These are phyloP conservation scores for Teunomyces gatunensis DNA, from an alignment of 805 yeast genomes.

Conservation along the genomic window DNA sequence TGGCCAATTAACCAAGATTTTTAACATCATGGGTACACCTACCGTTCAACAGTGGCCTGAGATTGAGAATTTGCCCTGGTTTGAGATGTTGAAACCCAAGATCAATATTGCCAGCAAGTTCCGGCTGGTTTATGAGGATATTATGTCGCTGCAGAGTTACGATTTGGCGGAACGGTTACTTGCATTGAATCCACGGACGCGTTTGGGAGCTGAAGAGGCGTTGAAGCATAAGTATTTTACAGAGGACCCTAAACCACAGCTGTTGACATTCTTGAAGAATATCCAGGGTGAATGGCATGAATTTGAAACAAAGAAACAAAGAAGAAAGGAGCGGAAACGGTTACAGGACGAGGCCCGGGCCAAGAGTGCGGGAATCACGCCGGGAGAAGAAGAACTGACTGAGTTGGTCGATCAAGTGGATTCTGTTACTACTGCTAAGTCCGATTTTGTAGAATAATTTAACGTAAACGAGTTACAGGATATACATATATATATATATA, in stretches of 20 bases:
- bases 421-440: background rate
- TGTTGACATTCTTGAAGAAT: conserved; percentile 52
- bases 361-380: background rate
- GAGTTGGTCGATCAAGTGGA: background rate
- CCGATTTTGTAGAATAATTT: background rate
- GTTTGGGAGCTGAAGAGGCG: conserved; percentile 71
- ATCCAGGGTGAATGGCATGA: conserved; percentile 93
- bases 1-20: conserved; percentile 74
- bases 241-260: conserved; percentile 64
- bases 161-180: conserved; percentile 66
- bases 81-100: conserved; percentile 72
- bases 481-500: background rate
- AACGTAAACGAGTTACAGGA: background rate
- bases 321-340: conserved; percentile 48
- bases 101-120: conserved; percentile 31
- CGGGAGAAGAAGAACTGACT: background rate
- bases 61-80: conserved; percentile 86
- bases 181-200: conserved; percentile 60
- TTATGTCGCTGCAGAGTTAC: conserved; percentile 40
- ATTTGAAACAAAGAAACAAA: conserved; percentile 83
- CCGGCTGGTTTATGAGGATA: conserved; percentile 24
- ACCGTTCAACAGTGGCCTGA: conserved; percentile 70
- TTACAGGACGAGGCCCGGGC: conserved; percentile 27
- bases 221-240: conserved; percentile 67
- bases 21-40: conserved; percentile 87